Percentiles rank a stretch among this genome's conserved stretches.
phyloP scores from a whole-genome alignment of 805 yeast genomes.

The Hanseniaspora vineae region DNA sequence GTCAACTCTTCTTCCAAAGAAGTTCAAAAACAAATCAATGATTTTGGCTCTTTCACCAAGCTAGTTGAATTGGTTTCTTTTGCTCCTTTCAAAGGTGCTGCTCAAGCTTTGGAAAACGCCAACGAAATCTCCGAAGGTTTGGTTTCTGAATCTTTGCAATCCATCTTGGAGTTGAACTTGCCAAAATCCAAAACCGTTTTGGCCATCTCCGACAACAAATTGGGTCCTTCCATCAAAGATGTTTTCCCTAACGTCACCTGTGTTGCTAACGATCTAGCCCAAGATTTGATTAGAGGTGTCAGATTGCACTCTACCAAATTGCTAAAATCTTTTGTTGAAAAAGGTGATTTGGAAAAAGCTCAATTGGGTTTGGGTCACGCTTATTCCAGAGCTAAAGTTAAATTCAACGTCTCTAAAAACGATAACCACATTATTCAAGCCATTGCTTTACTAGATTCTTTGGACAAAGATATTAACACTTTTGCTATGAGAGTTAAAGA shows the following conservation, averaged over 20 bases:
- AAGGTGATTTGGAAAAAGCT: constrained; percentile 94
- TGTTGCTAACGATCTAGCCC: constrained; percentile 80
- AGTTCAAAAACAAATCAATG: constrained; percentile 83
- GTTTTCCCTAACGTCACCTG: constrained; percentile 80
- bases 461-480: constrained; percentile 96
- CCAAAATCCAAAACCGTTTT: constrained; percentile 57
- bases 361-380: constrained; percentile 99
- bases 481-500: constrained; percentile 95
- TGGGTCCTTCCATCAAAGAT: constrained; percentile 96
- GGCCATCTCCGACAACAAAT: constrained; percentile 87
- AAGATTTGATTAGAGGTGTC: constrained; percentile 89
- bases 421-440: constrained; percentile 99
- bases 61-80: constrained; percentile 86
- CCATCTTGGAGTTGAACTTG: constrained; percentile 78
- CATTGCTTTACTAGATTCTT: constrained; percentile 90
- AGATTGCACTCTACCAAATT: constrained; percentile 83
- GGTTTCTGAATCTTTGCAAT: constrained; percentile 82
- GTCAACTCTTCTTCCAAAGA: constrained; percentile 85
- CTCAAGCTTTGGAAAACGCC: constrained; percentile 97
- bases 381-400: constrained; percentile 96
- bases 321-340: constrained; percentile 71
- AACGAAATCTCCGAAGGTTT: constrained; percentile 96
- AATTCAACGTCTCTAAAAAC: constrained; percentile 96
- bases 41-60: constrained; percentile 79
- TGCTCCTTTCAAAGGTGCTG: constrained; percentile 98